Evolutionary conservation across 2,329 filamentous ascomycete genomes (phyloP).

Genomic region (Alternaria atra): DNA sequence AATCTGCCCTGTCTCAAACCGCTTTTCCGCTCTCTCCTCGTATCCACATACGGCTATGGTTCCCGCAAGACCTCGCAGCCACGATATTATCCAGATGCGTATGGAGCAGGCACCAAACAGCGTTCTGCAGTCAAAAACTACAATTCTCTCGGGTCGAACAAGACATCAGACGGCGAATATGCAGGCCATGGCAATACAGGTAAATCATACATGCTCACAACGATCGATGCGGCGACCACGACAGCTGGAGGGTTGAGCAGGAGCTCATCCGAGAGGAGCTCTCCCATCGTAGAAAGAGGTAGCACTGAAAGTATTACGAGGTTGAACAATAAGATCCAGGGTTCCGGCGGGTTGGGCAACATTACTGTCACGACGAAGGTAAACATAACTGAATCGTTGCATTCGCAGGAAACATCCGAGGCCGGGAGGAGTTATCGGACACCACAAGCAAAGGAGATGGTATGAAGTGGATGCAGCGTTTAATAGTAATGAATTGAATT

Average conservation of each 20-base stretch:
- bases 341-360: background rate
- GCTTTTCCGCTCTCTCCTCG: slow-evolving; percentile 51
- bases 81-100: slow-evolving; percentile 16
- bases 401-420: background rate
- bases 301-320: slow-evolving; percentile 13
- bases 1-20: slow-evolving; percentile 56
- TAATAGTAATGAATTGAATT: background rate
- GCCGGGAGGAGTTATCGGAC: background rate
- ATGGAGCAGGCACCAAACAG: slow-evolving; percentile 27
- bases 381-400: slow-evolving; percentile 18
- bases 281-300: background rate
- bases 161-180: slow-evolving; percentile 1
- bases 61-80: slow-evolving; percentile 19
- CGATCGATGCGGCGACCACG: slow-evolving; percentile 10
- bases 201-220: slow-evolving; percentile 22
- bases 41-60: slow-evolving; percentile 40
- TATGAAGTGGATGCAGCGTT: background rate
- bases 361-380: slow-evolving; percentile 25
- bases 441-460: slow-evolving; percentile 8
- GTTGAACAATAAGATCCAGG: background rate
- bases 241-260: too few relatives aligned
- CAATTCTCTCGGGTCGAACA: slow-evolving; percentile 12
- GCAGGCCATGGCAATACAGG: slow-evolving; percentile 3
- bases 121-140: slow-evolving; percentile 19
- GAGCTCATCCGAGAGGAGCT: slow-evolving; percentile 12